Evolutionary conservation across 768 basidiomycete species (phyloP), one percentile per base, ranked within the genome.

Genomic region (Psilocybe subaeruginosa): DNA sequence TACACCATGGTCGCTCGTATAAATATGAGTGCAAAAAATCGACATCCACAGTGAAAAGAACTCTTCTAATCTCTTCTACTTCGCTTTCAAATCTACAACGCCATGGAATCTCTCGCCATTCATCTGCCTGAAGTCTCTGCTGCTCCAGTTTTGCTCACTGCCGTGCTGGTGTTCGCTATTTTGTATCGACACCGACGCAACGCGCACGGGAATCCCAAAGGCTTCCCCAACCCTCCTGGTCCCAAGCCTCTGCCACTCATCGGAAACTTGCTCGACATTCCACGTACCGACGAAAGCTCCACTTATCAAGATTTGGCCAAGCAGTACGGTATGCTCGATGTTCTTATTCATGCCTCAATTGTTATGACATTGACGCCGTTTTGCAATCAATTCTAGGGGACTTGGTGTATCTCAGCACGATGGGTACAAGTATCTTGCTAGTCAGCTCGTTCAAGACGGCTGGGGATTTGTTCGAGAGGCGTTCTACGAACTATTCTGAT

Each of bases 401-500:
- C 56, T 65, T 88, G 41, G 81, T 87, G 1, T 84, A 82, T 64
- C 71, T 86, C 27, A 78, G 77, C 52, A 76, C 82, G 11, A 69
- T 87, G 5, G 83, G 85, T 19, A 79, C 78, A 59, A 77, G 78
- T 43, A 64, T 75, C 19, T 64, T 75, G 3, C 67, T 74, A 46
- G 66, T 75, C 3, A 86, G 84, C 66, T 75, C 80, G 3, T 70
- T 77, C 19, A 65, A 80, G 52, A 71, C 76, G 3, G 81, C 81
- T 2, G 72, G 74, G 47, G 86, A 87, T 27, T 76, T 88, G 1
- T 82, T 88, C 31, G 86, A 87, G 57, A 86, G 81, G 62, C 77
- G 82, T 16, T 83, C 81, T 35, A 64, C 72, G 17, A 85, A 84
- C 51, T 88, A 87, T 63, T 86, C 87, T 4, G 83, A 85, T 64